phyloP scores from a whole-genome alignment of 495 filamentous ascomycete genomes.

The Thermochaetoides thermophila region DNA sequence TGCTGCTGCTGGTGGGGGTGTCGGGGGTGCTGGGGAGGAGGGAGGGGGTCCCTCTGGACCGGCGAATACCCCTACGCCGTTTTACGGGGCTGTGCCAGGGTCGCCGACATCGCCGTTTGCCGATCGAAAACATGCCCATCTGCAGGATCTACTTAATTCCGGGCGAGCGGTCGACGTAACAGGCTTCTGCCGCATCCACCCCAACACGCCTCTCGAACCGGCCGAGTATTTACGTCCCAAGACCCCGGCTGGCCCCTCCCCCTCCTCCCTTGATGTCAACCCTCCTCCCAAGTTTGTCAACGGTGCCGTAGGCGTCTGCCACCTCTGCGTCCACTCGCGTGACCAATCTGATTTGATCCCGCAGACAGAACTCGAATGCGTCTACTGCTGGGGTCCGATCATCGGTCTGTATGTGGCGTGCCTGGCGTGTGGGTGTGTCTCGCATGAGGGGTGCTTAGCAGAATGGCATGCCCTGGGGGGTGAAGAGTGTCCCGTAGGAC shows the following conservation, averaged over 20 bases:
- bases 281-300: background rate
- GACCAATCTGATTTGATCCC: conserved; percentile 28
- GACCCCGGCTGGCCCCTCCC: background rate
- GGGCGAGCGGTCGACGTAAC: conserved; percentile 42
- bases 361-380: conserved; percentile 41
- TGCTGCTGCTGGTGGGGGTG: too few species aligned
- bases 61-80: too few species aligned
- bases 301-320: conserved; percentile 39
- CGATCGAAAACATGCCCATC: conserved; percentile 30
- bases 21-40: too few species aligned
- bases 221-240: conserved; percentile 22
- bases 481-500: conserved; percentile 31
- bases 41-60: too few species aligned
- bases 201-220: conserved; percentile 36
- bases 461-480: conserved; percentile 35
- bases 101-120: conserved; percentile 31
- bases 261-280: background rate
- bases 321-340: conserved; percentile 23
- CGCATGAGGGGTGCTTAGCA: conserved; percentile 39
- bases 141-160: conserved; percentile 23
- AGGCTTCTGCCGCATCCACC: conserved; percentile 42
- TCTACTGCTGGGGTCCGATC: conserved; percentile 44
- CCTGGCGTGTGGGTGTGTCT: conserved; percentile 45
- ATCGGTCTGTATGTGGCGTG: conserved; percentile 42
- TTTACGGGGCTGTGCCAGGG: too few species aligned